Evolutionary conservation across 129 eudicot genomes (phyloP), one percentile per base, ranked within the genome.

Genomic region (Centrapalus pauciflorus): DNA sequence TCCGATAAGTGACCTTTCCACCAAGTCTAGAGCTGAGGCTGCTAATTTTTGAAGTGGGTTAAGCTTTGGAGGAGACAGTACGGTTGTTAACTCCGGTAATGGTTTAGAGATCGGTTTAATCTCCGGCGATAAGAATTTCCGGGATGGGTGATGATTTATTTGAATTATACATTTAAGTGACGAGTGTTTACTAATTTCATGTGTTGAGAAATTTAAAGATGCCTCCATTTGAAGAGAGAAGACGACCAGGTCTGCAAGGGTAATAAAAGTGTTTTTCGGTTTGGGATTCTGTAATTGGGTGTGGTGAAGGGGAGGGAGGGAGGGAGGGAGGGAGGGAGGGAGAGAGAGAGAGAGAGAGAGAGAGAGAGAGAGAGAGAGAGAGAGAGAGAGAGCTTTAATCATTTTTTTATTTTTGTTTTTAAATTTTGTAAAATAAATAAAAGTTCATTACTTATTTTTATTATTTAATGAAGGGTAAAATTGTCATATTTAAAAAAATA

Each of bases 11-110:
- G 81, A 74, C 14, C 60, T 49, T 41, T 84, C 95, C 12, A 80
- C 55, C 46, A 62, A 37, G 70, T 81, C 85, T 40, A 84, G 54
- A 5, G 75, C 75, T 2, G 79, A 49, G 1, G 88, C 75, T 3
- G 84, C 86, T 11, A 83, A 83, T 72, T 76, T 81, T 13, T 83
- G 90, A 66, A 87, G 54, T 5, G 87, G 89, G 66, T 78, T 87
- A 13, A 82, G 64, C 12, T 8, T 16, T 16, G 64, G 83, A 1
- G 61, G 52, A 1, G 11, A 26, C 12, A n/a, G n/a, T n/a, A 65
- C 11, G 46, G 69, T 7, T 17, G 72, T 61, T 5, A 26, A 7
- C 12, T 40, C 40, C 1, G 3, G 16, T 7, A 60, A 60, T 0
- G 67, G 37, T 19, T 30, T 43, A 21, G 73, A 16, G 11, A 20